Conservation (phyloP, 1,284 basidiomycete genomes). For the Polyporus tsugae region DNA sequence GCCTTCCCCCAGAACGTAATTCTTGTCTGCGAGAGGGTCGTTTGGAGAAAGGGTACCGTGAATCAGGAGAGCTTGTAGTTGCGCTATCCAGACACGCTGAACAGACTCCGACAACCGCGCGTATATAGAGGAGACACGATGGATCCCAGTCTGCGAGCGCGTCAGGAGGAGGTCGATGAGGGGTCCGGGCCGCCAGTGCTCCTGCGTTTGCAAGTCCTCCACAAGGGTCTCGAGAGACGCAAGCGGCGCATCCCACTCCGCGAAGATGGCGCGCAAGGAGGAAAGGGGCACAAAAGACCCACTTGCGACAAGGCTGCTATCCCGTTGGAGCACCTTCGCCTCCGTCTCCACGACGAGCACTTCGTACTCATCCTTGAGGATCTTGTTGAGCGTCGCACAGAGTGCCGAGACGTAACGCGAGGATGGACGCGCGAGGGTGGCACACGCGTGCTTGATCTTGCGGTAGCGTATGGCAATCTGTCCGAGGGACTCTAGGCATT, state of each 20-base stretch:
- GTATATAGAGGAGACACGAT: constrained; percentile 76
- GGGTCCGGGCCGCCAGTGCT: constrained; percentile 73
- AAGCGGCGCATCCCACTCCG: constrained; percentile 86
- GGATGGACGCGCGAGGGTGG: constrained; percentile 59
- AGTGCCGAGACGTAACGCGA: constrained; percentile 83
- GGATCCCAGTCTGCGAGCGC: constrained; percentile 78
- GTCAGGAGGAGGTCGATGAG: constrained; percentile 79
- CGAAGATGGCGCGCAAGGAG: constrained; percentile 80
- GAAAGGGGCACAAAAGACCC: constrained; percentile 87
- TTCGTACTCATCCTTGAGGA: constrained; percentile 83
- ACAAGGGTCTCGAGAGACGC: constrained; percentile 71
- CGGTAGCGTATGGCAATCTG: constrained; percentile 77
- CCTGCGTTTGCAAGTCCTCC: constrained; percentile 62
- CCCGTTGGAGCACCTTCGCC: constrained; percentile 75
- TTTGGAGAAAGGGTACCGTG: constrained; percentile 72
- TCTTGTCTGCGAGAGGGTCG: constrained; percentile 66
- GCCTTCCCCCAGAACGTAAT: constrained; percentile 63
- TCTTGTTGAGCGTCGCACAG: constrained; percentile 73
- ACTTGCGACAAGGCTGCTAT: constrained; percentile 73
- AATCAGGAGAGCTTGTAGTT: constrained; percentile 80
- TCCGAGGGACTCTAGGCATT: constrained; percentile 79
- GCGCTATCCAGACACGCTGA: constrained; percentile 82
- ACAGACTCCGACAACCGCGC: constrained; percentile 72
- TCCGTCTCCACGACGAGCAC: constrained; percentile 83
- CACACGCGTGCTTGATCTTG: constrained; percentile 67